Evolutionary conservation across 1,284 basidiomycete species (phyloP).

Genomic region (Boletus mariae): DNA sequence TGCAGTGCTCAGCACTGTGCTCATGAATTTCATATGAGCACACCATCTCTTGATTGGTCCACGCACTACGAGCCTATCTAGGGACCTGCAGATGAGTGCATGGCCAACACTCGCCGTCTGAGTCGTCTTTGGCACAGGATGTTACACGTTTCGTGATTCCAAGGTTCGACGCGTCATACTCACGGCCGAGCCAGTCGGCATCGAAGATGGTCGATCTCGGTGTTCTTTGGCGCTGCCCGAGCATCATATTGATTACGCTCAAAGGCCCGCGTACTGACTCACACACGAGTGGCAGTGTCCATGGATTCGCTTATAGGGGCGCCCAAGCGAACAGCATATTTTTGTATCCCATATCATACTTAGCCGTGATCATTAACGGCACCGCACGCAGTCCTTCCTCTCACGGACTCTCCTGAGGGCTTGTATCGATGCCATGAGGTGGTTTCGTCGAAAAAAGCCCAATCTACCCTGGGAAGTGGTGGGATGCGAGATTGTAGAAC

Average conservation of each 20-base stretch:
- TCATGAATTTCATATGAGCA: not conserved
- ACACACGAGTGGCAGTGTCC: slow-evolving; percentile 20
- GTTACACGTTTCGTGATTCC: not conserved
- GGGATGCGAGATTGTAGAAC: slow-evolving; percentile 56
- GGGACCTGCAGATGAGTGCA: not conserved
- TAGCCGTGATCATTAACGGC: slow-evolving; percentile 15
- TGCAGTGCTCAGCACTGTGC: not conserved
- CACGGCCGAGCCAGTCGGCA: not conserved
- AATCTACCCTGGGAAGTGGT: slow-evolving; percentile 75
- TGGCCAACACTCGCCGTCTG: not conserved
- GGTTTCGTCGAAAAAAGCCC: slow-evolving; percentile 48
- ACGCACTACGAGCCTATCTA: not conserved
- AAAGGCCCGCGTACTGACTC: not conserved
- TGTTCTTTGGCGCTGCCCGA: not conserved
- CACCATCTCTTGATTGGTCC: not conserved
- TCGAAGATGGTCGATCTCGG: not conserved
- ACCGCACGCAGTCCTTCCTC: slow-evolving; percentile 9
- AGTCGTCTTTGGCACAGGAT: too few species aligned
- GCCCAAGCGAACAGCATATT: slow-evolving; percentile 13
- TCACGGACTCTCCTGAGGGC: slow-evolving; percentile 13
- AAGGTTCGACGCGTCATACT: not conserved
- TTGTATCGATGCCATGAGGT: slow-evolving; percentile 29
- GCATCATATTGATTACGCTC: slow-evolving; percentile 1
- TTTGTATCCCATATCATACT: not conserved
- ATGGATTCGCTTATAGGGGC: slow-evolving; percentile 10